Percentiles rank a stretch among this genome's conserved stretches.
Conservation (phyloP, 2,329 filamentous ascomycete species). For the Colletotrichum destructivum region DNA sequence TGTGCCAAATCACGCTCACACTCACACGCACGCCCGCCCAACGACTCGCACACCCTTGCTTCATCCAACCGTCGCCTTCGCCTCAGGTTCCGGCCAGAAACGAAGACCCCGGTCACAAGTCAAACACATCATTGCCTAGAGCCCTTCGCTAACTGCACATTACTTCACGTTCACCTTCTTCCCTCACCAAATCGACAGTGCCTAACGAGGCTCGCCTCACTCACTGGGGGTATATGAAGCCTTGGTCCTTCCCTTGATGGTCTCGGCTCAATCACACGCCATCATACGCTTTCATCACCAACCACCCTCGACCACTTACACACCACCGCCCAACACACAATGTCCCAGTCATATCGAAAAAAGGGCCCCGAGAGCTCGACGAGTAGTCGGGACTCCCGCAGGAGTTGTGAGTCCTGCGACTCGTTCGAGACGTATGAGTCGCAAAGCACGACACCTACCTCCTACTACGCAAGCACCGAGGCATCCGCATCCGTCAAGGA, state of each 20-base stretch:
- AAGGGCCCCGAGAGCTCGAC: conserved; percentile 55
- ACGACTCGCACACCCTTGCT: conserved; percentile 33
- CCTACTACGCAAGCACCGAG: conserved; percentile 58
- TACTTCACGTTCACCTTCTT: conserved; percentile 21
- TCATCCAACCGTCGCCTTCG: conserved; percentile 33
- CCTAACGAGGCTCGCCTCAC: conserved; percentile 13
- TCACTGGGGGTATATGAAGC: conserved; percentile 38
- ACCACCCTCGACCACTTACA: conserved; percentile 4
- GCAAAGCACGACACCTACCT: conserved; percentile 64
- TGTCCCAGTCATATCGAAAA: conserved; percentile 54
- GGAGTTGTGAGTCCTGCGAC: conserved; percentile 61
- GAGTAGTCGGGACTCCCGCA: conserved; percentile 57
- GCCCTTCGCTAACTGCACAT: conserved; percentile 32
- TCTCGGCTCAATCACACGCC: conserved; percentile 1
- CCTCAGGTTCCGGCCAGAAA: conserved; percentile 30
- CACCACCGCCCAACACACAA: conserved; percentile 42
- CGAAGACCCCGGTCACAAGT: conserved; percentile 26
- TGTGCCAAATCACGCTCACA: conserved; percentile 19
- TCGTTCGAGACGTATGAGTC: conserved; percentile 61
- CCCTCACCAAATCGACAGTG: conserved; percentile 12
- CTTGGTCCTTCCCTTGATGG: conserved; percentile 25
- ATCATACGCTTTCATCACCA: conserved; percentile 14
- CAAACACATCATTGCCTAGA: conserved; percentile 36
- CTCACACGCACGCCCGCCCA: background rate
- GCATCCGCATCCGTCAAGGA: conserved; percentile 53